phyloP scores from a whole-genome alignment of 345 rosid species.

The Eucalyptus microcorys region DNA sequence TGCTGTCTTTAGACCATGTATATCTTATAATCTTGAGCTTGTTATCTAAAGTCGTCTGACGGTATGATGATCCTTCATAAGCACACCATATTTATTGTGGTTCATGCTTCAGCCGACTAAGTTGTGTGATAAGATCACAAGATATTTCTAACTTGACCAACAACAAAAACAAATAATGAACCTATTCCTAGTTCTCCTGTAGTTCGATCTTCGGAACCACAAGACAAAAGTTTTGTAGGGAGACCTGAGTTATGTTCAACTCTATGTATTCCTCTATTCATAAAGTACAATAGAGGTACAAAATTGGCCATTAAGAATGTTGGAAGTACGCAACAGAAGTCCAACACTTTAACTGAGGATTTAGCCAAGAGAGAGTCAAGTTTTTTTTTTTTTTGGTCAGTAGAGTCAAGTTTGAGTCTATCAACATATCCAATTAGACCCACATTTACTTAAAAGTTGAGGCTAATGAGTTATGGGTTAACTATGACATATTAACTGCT shows the following conservation, averaged over 20 bases:
- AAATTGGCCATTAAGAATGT: background rate
- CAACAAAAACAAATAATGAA: no score
- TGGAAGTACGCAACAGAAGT: no score
- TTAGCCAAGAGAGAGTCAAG: no score
- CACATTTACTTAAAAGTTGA: no score
- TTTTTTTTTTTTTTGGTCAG: no score
- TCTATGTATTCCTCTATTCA: background rate
- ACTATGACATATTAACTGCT: no score
- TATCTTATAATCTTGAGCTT: background rate
- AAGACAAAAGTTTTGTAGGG: background rate
- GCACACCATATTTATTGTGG: background rate
- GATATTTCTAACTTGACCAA: background rate
- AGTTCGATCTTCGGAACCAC: background rate
- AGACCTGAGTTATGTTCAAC: background rate
- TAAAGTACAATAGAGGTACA: background rate
- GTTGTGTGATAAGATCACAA: background rate
- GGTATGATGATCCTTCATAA: background rate
- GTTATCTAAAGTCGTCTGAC: background rate
- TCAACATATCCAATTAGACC: no score
- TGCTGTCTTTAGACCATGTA: background rate
- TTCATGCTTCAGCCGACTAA: background rate
- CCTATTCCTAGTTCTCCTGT: background rate
- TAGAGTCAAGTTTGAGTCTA: no score
- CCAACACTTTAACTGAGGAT: accelerated
- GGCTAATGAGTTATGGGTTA: no score